Percentiles rank a stretch among this genome's conserved stretches.
These are phyloP conservation scores for Citrus maxima DNA, from an alignment of 345 rosid species.

Conservation along the genomic window DNA sequence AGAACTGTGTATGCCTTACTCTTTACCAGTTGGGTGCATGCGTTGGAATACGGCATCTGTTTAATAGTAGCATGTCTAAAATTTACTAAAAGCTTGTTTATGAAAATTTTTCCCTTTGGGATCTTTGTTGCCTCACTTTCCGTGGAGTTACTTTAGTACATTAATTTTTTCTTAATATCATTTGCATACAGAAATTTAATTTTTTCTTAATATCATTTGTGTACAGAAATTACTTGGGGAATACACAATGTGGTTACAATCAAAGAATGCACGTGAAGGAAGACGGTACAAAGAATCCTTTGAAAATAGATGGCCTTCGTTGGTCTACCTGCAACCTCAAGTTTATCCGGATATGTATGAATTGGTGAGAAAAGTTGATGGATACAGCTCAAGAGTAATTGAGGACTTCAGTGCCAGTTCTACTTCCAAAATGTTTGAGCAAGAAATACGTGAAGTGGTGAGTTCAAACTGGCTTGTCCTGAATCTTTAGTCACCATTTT, in stretches of 20 bases:
- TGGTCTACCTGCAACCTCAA: constrained; percentile 36
- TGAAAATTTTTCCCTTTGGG: background rate
- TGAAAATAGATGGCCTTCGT: constrained; percentile 64
- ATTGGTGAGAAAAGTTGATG: constrained; percentile 43
- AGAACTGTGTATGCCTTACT: background rate
- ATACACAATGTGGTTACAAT: constrained; percentile 61
- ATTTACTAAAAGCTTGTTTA: background rate
- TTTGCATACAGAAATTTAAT: constrained; percentile 42
- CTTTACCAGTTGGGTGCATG: background rate
- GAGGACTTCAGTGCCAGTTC: constrained; percentile 55
- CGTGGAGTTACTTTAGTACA: background rate
- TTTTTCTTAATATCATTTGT: constrained; percentile 1
- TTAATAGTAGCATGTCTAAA: background rate
- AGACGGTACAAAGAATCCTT: constrained; percentile 65
- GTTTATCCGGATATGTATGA: constrained; percentile 44
- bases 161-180: constrained; percentile 1
- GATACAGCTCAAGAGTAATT: constrained; percentile 51
- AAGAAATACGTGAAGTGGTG: constrained; percentile 77
- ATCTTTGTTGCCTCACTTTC: background rate
- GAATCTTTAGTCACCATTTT: background rate
- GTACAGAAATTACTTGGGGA: constrained; percentile 68
- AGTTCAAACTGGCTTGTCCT: constrained; percentile 24
- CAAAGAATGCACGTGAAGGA: constrained; percentile 64
- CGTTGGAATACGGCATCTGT: background rate
- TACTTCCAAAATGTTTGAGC: constrained; percentile 63